A percentile compares a stretch with the other conserved stretches of the same genome.
Conservation (phyloP, 1,139 yeast species). For the Groenewaldozyma sp. region DNA sequence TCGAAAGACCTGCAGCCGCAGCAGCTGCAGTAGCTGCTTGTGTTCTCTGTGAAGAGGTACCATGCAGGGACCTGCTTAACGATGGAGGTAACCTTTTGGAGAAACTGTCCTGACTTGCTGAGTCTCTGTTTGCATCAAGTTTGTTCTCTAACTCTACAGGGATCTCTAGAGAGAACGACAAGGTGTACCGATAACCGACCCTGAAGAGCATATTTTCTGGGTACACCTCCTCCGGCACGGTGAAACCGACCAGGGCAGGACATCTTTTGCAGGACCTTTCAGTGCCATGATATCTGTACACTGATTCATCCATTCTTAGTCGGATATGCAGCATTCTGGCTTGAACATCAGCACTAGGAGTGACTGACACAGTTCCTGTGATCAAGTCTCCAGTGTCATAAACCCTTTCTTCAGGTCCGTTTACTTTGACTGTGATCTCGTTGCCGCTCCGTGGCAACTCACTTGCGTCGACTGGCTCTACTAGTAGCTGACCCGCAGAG, state of each 20-base stretch:
- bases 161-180: too few species aligned
- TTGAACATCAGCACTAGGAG: background rate
- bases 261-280: too few species aligned
- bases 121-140: background rate
- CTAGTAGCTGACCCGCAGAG: background rate
- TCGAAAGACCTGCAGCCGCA: too few species aligned
- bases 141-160: background rate
- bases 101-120: background rate
- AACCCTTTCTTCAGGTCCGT: background rate
- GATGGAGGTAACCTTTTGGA: background rate
- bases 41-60: background rate
- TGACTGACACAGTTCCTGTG: background rate
- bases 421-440: too few species aligned
- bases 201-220: background rate
- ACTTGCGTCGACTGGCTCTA: slow-evolving; percentile 1
- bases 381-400: background rate
- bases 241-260: background rate
- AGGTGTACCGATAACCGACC: background rate
- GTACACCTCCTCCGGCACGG: background rate
- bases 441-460: too few species aligned
- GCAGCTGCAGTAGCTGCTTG: background rate
- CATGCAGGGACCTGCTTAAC: background rate
- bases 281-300: too few species aligned
- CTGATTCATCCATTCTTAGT: background rate
- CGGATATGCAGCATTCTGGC: background rate